Base-by-base conservation (phyloP, 257 asterid genomes). In the Lycium barbarum region DNA sequence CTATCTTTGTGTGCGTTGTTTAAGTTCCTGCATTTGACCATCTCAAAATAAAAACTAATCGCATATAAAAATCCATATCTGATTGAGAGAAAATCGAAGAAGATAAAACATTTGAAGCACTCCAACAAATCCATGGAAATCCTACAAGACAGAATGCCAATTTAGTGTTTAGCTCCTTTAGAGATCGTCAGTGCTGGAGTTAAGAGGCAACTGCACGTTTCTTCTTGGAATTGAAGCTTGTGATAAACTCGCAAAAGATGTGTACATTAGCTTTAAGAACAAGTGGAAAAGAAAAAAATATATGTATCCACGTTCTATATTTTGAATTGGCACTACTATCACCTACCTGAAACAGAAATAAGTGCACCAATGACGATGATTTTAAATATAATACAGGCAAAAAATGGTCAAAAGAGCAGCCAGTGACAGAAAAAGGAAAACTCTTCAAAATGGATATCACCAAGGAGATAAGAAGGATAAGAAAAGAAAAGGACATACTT, bases 81-180 rank as follows among this genome's bases (percentile, higher is more conserved):
- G 5, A 40, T 40, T 40, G 45, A 40, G 45, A 40, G 45, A 3
- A 40, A 40, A 40, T 40, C 45, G 5, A 40, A 40, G 45, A 40
- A 40, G 45, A 40, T 40, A 40, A 40, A 40, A 40, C 45, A 40
- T 40, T 40, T 40, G 45, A 40, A 40, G 45, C 45, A 40, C 45
- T 40, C 45, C 99, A 83, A 96, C 99, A 84, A 96, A 91, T 84
- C 98, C 97, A 89, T 94, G 92, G 89, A 96, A 96, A 90, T 94
- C 98, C 99, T 96, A 88, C 93, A 91, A 90, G 87, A 88, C 81
- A 84, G 66, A 58, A 83, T 65, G 63, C 85, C 66, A 62, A 15
- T 36, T 15, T 47, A 15, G 10, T 65, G 83, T 54, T 43, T 61
- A 61, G 67, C 58, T 33, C 83, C 36, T 62, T 67, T 57, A 45